Evolutionary conservation across 1,139 yeast genomes (phyloP).

Genomic region (Debaryomyces sp.): DNA sequence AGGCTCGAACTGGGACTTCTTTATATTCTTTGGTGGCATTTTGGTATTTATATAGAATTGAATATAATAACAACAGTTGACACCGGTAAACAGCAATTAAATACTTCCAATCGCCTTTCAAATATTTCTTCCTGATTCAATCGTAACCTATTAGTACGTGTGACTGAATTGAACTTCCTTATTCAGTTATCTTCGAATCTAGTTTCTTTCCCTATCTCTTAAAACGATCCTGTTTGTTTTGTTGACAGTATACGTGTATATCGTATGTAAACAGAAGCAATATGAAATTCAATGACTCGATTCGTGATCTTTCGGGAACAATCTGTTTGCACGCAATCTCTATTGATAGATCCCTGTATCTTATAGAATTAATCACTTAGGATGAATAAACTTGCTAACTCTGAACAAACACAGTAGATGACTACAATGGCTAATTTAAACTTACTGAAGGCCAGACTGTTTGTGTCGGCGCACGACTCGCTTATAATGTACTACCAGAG

Average conservation of each 20-base stretch:
- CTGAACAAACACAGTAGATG: background rate
- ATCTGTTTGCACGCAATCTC: background rate
- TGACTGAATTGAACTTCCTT: background rate
- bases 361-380: background rate
- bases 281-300: background rate
- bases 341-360: background rate
- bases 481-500: background rate
- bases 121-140: background rate
- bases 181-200: background rate
- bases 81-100: constrained; percentile 1
- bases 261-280: background rate
- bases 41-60: background rate
- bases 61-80: background rate
- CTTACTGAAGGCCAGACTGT: background rate
- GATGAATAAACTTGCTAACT: constrained; percentile 4
- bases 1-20: constrained; percentile 26
- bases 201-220: background rate
- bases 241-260: constrained; percentile 6
- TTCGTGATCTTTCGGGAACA: background rate
- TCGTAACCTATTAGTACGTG: background rate
- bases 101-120: background rate
- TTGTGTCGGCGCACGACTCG: background rate
- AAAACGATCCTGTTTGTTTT: background rate
- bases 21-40: constrained; percentile 32
- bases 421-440: constrained; percentile 1